Base-by-base conservation (phyloP, 2,329 filamentous ascomycete species). In the Penicillium paneum region DNA sequence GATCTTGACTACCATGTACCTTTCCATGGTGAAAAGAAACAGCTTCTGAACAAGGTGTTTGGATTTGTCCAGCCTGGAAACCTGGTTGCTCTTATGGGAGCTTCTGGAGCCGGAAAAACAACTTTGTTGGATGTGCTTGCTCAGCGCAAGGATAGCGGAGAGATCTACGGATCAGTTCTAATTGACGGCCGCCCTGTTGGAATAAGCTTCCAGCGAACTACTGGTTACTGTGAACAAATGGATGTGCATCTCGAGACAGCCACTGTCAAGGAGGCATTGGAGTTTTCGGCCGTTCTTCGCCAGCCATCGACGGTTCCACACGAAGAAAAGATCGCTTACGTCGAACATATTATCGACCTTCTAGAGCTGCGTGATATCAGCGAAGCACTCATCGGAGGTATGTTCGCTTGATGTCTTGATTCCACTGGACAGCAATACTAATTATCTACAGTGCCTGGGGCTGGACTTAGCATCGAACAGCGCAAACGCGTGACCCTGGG, bases 81-180 rank as follows among this genome's bases (percentile, higher is more conserved):
- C 65, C 78, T 92, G 15, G 91, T 88, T 0, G 88, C 89, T 1
- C 77, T 93, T 1, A 92, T 92, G 89, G 89, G 89, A 42, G 88
- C 90, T 3, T 91, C 88, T 6, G 91, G 91, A 49, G 91, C 91
- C 0, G 76, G 76, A 36, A 78, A 78, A 53, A 78, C 76, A 13
- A 78, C 76, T 40, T 79, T 78, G 7, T 60, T 78, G 10, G 74
- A 78, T 56, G 72, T 74, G 1, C 61, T 78, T 7, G 75, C 76
- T 1, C 74, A 77, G 42, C 66, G 74, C 8, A 74, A 76, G 51
- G 74, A 73, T 39, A 72, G 71, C n/a, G 76, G 76, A 13, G 71
- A 72, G 19, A 71, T 78, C 3, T 59, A 63, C 31, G 76, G 76
- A 1, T 71, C 73, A 1, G 73, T 78, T 34, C 59, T 77, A 13